Evolutionary conservation across 371 early-diverging fungal species (phyloP).

Genomic region (Saksenaea oblongispora): DNA sequence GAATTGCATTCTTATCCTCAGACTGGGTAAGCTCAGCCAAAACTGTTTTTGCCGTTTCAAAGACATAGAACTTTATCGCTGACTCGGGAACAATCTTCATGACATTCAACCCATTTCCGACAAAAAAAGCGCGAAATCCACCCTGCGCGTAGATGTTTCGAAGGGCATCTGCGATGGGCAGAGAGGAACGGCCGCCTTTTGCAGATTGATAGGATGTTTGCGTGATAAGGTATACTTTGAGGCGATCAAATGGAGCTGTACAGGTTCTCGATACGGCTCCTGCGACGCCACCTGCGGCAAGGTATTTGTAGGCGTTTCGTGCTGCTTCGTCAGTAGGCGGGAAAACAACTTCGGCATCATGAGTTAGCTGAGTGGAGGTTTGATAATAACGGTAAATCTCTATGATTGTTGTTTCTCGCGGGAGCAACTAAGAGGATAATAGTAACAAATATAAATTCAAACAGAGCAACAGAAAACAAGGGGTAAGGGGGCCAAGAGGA

Average conservation of each 20-base stretch:
- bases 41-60: constrained; percentile 66
- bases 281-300: constrained; percentile 74
- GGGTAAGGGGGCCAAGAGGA: no score
- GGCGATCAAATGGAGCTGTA: constrained; percentile 81
- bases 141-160: constrained; percentile 60
- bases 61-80: constrained; percentile 75
- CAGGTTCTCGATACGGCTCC: constrained; percentile 77
- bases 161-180: constrained; percentile 38
- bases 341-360: constrained; percentile 63
- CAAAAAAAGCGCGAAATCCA: constrained; percentile 67
- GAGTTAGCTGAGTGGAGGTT: constrained; percentile 57
- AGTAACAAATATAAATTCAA: not conserved
- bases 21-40: constrained; percentile 51
- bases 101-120: constrained; percentile 76
- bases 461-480: not conserved
- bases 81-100: constrained; percentile 79
- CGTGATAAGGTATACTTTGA: constrained; percentile 74
- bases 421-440: constrained; percentile 27
- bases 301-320: constrained; percentile 57
- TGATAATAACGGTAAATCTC: constrained; percentile 69
- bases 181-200: constrained; percentile 6
- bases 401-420: constrained; percentile 43
- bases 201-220: constrained; percentile 26
- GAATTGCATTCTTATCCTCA: constrained; percentile 57
- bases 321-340: constrained; percentile 50